Evolutionary conservation across 306 rosid species (phyloP).

Genomic region (Dryas alaskensis): DNA sequence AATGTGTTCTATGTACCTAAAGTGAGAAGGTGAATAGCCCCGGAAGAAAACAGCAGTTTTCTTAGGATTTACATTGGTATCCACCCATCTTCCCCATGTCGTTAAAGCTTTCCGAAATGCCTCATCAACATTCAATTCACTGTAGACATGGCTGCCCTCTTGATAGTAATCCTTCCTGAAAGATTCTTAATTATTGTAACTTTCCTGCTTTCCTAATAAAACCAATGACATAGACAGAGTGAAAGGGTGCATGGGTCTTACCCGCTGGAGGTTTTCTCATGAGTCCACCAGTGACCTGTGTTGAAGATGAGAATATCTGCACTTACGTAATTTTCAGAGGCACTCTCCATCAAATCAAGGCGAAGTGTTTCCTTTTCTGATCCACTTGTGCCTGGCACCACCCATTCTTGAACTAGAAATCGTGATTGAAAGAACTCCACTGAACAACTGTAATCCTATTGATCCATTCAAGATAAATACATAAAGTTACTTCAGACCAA

Average conservation of each 20-base stretch:
- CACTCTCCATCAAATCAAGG: constrained; percentile 22
- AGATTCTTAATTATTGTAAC: background rate
- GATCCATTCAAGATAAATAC: background rate
- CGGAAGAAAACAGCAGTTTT: constrained; percentile 28
- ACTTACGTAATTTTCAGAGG: constrained; percentile 14
- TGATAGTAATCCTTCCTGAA: constrained; percentile 33
- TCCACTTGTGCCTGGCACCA: constrained; percentile 12
- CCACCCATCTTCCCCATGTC: constrained; percentile 29
- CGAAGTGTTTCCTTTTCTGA: constrained; percentile 31
- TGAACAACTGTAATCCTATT: constrained; percentile 29
- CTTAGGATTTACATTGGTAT: constrained; percentile 18
- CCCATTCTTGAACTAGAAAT: constrained; percentile 32
- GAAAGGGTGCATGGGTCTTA: background rate
- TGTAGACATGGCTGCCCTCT: constrained; percentile 25
- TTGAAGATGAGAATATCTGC: constrained; percentile 32
- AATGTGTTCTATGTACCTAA: constrained; percentile 16
- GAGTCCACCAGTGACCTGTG: constrained; percentile 38
- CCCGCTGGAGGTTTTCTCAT: constrained; percentile 34
- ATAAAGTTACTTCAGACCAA: background rate
- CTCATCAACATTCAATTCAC: constrained; percentile 17
- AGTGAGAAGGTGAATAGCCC: constrained; percentile 31
- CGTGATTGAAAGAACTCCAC: constrained; percentile 34
- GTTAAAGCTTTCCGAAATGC: constrained; percentile 23
- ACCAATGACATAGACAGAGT: background rate
- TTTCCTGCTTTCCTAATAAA: background rate